phyloP scores from a whole-genome alignment of 2,329 filamentous ascomycete species.

The Xylariaceae sp. region DNA sequence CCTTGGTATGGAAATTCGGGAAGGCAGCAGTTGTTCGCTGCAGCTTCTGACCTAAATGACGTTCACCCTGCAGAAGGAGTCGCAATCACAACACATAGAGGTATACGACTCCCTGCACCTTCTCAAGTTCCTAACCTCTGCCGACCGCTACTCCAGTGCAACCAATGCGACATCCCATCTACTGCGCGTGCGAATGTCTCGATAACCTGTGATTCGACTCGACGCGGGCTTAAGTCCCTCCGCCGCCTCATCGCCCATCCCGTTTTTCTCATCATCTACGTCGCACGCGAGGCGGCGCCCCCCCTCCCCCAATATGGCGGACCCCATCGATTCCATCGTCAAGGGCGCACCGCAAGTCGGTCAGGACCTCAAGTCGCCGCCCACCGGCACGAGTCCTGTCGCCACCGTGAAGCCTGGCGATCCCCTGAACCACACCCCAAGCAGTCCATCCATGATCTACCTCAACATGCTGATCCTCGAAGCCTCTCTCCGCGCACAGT shows the following conservation, averaged over 20 bases:
- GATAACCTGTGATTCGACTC: conserved; percentile 6
- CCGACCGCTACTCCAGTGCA: conserved; percentile 1
- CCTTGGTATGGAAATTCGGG: no score
- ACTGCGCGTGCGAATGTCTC: conserved; percentile 7
- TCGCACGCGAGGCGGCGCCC: neutral
- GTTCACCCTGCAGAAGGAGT: neutral
- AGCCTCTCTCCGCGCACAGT: conserved; percentile 87
- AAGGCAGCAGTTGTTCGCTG: no score
- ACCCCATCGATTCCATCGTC: conserved; percentile 80
- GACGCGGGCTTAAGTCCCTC: conserved; percentile 13
- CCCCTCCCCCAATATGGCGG: conserved; percentile 44
- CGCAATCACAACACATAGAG: neutral
- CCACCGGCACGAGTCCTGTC: conserved; percentile 40
- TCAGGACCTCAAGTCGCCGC: conserved; percentile 43
- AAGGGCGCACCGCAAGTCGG: conserved; percentile 76
- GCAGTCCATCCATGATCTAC: conserved; percentile 92
- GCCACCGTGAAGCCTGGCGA: conserved; percentile 51
- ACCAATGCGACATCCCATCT: neutral
- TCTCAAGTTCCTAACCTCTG: no score
- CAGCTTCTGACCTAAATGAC: neutral
- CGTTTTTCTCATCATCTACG: neutral
- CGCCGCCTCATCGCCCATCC: conserved; percentile 5
- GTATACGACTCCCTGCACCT: no score
- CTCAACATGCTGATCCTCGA: conserved; percentile 97
- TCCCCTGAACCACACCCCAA: conserved; percentile 77